These are phyloP conservation scores for Rhizopogon vesiculosus DNA, from an alignment of 768 basidiomycete genomes.

Conservation along the genomic window DNA sequence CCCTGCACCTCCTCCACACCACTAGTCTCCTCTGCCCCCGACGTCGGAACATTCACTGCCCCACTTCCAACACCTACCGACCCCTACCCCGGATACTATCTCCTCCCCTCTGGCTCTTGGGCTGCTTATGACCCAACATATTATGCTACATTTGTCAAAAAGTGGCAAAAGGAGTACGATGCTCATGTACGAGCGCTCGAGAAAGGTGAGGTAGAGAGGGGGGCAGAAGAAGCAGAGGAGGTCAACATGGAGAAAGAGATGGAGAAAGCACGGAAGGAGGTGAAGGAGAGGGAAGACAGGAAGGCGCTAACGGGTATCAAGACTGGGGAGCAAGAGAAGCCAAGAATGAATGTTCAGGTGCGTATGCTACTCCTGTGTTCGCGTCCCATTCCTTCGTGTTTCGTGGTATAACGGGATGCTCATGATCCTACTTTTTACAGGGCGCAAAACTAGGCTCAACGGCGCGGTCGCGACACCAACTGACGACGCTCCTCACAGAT, in stretches of 20 bases:
- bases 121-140: slow-evolving; percentile 67
- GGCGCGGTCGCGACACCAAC: slow-evolving; percentile 71
- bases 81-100: slow-evolving; percentile 85
- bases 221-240: slow-evolving; percentile 41
- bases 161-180: slow-evolving; percentile 73
- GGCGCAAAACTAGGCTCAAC: slow-evolving; percentile 67
- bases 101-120: slow-evolving; percentile 77
- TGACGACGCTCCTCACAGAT: slow-evolving; percentile 75
- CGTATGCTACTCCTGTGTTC: slow-evolving; percentile 17
- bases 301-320: slow-evolving; percentile 70
- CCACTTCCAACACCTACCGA: slow-evolving; percentile 74
- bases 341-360: slow-evolving; percentile 82
- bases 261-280: slow-evolving; percentile 70
- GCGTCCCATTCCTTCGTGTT: too few relatives aligned
- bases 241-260: slow-evolving; percentile 71
- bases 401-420: not conserved
- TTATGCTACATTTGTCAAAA: slow-evolving; percentile 62
- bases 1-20: slow-evolving; percentile 4
- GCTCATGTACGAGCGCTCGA: slow-evolving; percentile 69
- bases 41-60: slow-evolving; percentile 58
- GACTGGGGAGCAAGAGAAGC: slow-evolving; percentile 43
- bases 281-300: slow-evolving; percentile 70
- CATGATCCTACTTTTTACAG: slow-evolving; percentile 25
- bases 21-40: slow-evolving; percentile 62
- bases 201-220: slow-evolving; percentile 57